Evolutionary conservation across 2,329 filamentous ascomycete species (phyloP).

Genomic region (Fusarium nisikadoi): DNA sequence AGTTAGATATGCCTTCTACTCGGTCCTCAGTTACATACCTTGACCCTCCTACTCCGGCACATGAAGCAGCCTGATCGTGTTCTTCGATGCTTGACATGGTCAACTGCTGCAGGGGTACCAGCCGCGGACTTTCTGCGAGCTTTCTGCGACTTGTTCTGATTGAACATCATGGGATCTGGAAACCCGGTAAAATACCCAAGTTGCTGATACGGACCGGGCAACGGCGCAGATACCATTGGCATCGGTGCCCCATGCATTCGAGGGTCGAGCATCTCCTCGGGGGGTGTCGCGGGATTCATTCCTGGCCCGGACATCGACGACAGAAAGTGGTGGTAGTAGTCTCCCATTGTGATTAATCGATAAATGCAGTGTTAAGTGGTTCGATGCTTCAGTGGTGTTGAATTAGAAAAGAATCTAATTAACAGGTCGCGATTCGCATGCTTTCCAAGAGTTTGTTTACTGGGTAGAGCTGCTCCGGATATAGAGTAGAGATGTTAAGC

Average conservation of each 20-base stretch:
- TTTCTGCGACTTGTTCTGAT: conserved; percentile 59
- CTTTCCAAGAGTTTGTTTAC: conserved; percentile 24
- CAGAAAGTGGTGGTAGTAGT: conserved; percentile 67
- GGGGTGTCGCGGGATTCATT: conserved; percentile 51
- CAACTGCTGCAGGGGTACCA: conserved; percentile 55
- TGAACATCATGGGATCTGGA: conserved; percentile 61
- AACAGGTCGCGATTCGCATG: conserved; percentile 37
- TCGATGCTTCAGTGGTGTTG: conserved; percentile 18
- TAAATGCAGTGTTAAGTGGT: conserved; percentile 3
- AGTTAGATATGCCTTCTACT: conserved; percentile 20
- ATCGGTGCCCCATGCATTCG: conserved; percentile 49
- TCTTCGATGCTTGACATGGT: conserved; percentile 90
- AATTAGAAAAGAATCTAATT: conserved; percentile 1
- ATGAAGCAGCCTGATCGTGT: conserved; percentile 95
- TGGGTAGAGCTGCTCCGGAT: conserved; percentile 10
- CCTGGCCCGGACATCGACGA: conserved; percentile 61
- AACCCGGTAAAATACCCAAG: conserved; percentile 62
- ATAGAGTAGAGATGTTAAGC: conserved; percentile 4
- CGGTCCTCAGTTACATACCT: conserved; percentile 58
- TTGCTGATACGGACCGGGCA: conserved; percentile 58
- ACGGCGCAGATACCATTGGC: conserved; percentile 46
- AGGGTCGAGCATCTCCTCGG: conserved; percentile 54
- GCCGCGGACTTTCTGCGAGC: conserved; percentile 61
- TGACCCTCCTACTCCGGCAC: conserved; percentile 88
- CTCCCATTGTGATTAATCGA: conserved; percentile 56